Evolutionary conservation across 306 rosid species (phyloP).

Genomic region (Begonia peltatifolia): DNA sequence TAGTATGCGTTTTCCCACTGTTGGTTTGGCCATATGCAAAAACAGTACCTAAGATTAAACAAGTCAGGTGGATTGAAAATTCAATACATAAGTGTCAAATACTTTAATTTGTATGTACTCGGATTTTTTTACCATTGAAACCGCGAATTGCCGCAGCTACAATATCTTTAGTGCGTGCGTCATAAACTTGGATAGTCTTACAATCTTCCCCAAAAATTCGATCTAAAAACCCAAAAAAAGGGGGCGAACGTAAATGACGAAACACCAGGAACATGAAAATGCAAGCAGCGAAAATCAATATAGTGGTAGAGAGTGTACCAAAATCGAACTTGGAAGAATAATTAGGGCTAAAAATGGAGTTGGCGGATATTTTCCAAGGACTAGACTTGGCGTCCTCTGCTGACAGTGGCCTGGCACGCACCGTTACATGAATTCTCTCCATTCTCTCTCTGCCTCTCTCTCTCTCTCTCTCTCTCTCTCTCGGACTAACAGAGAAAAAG

Average conservation of each 20-base stretch:
- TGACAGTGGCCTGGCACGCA: conserved; percentile 73
- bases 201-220: conserved; percentile 45
- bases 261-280: too few relatives aligned
- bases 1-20: conserved; percentile 87
- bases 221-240: conserved; percentile 24
- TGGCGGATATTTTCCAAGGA: conserved; percentile 60
- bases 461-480: too few relatives aligned
- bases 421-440: conserved; percentile 80
- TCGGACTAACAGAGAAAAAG: too few relatives aligned
- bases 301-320: conserved; percentile 25
- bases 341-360: conserved; percentile 57
- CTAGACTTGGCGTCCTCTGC: conserved; percentile 51
- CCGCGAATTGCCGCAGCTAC: conserved; percentile 80
- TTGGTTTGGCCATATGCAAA: conserved; percentile 97
- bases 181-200: conserved; percentile 43
- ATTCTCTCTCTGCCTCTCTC: conserved; percentile 11
- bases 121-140: conserved; percentile 46
- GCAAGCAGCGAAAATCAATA: background rate
- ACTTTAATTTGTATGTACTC: background rate
- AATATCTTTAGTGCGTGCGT: conserved; percentile 57
- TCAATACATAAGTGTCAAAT: background rate
- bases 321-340: conserved; percentile 54
- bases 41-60: conserved; percentile 52
- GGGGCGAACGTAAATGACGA: too few relatives aligned
- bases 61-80: background rate